Base-by-base conservation (phyloP, 106 monocot genomes). In the Posidonia australis region DNA sequence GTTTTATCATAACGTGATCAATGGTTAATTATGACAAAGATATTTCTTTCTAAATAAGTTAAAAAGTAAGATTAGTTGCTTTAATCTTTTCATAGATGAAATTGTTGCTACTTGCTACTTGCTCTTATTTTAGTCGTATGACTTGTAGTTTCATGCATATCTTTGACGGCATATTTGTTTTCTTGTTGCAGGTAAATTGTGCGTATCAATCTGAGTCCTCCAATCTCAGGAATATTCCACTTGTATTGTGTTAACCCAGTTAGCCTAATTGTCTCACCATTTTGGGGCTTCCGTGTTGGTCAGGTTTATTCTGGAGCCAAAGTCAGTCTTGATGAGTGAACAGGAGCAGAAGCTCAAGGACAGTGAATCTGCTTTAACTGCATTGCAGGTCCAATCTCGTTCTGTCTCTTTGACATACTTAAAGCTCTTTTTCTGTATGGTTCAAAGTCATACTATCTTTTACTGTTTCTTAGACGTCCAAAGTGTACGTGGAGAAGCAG, bases 241-340 rank as follows among this genome's bases (percentile, higher is more conserved):
- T n/a, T 49, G 17, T 3, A 13, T 49, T 49, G 5, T 49, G 48
- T 49, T 25, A 46, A 47, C 36, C 36, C 7, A 4, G 36, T 64
- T 64, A 22, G 24, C 19, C 22, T 30, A 60, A 5, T 16, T 10
- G 9, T 51, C 19, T 25, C 27, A 13, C 28, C 5, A 9, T 30
- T 31, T 31, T 17, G 28, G 26, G 26, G 32, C 5, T 51, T 65
- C 9, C 26, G 62, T 68, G 23, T 66, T 72, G 22, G 13, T 7
- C 69, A 92, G 92, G 73, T 92, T 92, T 82, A 70, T 85, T 57
- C 80, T 88, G 76, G 92, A 92, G 71, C 87, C 84, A 41, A 92
- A 88, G 72, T 78, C 74, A 11, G 29, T 78, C 12, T 44, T 92
- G 74, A 44, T 80, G 67, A 74, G 24, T 27, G 92, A 88, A 59